Percentiles rank a stretch among this genome's conserved stretches.
Evolutionary conservation across 345 rosid species (phyloP).

Genomic region (Lepidium africanum): DNA sequence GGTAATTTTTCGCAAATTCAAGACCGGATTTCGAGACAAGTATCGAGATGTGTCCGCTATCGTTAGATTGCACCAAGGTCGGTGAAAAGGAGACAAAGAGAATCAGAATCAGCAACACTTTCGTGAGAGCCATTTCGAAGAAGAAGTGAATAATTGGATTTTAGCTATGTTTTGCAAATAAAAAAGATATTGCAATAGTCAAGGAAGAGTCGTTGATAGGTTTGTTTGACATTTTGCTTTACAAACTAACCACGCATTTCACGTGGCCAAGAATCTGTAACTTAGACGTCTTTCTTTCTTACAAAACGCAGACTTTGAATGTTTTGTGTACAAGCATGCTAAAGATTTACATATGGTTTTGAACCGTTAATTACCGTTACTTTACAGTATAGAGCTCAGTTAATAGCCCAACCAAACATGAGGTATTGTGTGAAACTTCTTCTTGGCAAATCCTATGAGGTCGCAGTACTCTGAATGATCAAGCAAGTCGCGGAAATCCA

Average conservation of each 20-base stretch:
- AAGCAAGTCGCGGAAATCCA: constrained; percentile 79
- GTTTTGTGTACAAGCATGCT: not conserved
- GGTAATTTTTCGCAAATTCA: constrained; percentile 51
- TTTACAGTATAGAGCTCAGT: not conserved
- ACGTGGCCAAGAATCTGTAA: constrained; percentile 2
- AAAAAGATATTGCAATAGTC: not conserved
- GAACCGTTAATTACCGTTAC: not conserved
- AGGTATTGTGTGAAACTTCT: constrained; percentile 73
- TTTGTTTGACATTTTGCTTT: constrained; percentile 20
- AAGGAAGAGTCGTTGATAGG: not conserved
- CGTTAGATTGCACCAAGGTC: constrained; percentile 32
- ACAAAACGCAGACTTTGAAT: constrained; percentile 3
- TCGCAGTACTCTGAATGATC: constrained; percentile 55
- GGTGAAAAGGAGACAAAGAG: constrained; percentile 24
- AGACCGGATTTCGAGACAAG: constrained; percentile 50
- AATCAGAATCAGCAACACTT: constrained; percentile 12
- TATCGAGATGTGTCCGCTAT: constrained; percentile 42
- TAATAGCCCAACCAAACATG: constrained; percentile 56
- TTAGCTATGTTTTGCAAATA: not conserved
- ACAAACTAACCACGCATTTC: not conserved
- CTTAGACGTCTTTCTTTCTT: constrained; percentile 19
- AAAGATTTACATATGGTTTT: not conserved
- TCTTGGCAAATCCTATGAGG: constrained; percentile 57
- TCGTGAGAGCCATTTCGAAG: constrained; percentile 18
- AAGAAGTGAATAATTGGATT: not conserved